Base-by-base conservation (phyloP, 768 basidiomycete species). In the Plicaturopsis crispa region DNA sequence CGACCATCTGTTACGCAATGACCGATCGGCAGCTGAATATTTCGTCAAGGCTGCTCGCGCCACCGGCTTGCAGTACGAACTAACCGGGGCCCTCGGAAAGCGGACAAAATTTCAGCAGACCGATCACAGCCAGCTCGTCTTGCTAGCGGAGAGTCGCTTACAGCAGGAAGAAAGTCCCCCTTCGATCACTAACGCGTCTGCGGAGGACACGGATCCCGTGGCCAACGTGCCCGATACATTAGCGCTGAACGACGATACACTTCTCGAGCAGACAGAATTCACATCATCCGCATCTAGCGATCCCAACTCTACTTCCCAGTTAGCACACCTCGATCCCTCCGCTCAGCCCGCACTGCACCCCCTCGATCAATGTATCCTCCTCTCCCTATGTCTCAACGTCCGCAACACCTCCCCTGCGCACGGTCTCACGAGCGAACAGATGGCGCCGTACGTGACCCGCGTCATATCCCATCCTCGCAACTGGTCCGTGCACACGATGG, bases 401-500 rank as follows among this genome's bases (percentile, higher is more conserved):
- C 81, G 80, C 52, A 93, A 94, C 55, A 88, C 83, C 0, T 87
- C 89, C 2, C 93, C 93, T 13, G 65, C 72, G 33, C 88, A 94
- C 60, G 94, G 92, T 10, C 73, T 99, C 38, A 96, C 93, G 20
- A 70, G 73, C 36, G 88, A 89, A 50, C 92, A 98, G 54, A 93
- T 98, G 85, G 57, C 78, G 2, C 86, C 96, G 10, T 98, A 94
- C 69, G 78, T 98, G 41, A 60, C 80, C 10, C 84, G 94, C 24
- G 89, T 97, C 24, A 75, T 98, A 47, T 68, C 80, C 1, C 89
- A 97, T 54, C 90, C 92, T 2, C 66, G 70, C 39, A 98, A 97
- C 58, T 99, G 96, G 96, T 85, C 90, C 4, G 70, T 98, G 21
- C 90, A 98, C 62, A 94, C 93, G 24, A 94, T 93, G 79, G 93